These are phyloP conservation scores for Ophiostoma sp. DNA, from an alignment of 2,329 filamentous ascomycete genomes.

Conservation along the genomic window DNA sequence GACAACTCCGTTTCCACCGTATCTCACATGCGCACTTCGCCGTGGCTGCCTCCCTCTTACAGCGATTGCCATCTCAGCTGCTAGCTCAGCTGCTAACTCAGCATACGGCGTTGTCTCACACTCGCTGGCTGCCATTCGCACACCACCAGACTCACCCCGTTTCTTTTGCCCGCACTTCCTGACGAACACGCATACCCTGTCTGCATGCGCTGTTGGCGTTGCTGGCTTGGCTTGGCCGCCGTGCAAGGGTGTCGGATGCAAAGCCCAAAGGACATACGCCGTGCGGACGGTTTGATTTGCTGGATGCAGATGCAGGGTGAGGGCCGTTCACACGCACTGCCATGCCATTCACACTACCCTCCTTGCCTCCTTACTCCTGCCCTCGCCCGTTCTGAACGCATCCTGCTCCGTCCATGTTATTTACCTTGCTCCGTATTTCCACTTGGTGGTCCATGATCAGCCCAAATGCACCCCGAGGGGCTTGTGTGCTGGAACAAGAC, in stretches of 20 bases:
- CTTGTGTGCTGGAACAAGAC: no score
- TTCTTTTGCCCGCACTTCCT: background rate
- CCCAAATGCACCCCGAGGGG: background rate
- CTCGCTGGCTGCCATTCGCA: constrained; percentile 2
- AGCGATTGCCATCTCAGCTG: constrained; percentile 5
- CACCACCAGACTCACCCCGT: background rate
- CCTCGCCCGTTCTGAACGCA: no score
- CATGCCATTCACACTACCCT: no score
- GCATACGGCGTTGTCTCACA: background rate
- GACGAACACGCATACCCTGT: background rate
- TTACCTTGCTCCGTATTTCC: background rate
- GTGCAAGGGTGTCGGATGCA: background rate
- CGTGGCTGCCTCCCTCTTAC: background rate
- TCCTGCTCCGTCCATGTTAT: no score
- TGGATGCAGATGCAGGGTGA: constrained; percentile 8
- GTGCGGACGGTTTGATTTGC: background rate
- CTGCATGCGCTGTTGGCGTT: background rate
- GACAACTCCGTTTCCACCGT: background rate
- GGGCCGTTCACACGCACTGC: background rate
- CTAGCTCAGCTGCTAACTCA: no score
- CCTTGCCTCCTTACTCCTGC: no score
- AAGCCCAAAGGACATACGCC: background rate
- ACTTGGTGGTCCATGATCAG: background rate
- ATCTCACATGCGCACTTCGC: no score
- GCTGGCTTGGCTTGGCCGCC: background rate